Conservation (phyloP, 805 yeast species). For the Yueomyces sp. region DNA sequence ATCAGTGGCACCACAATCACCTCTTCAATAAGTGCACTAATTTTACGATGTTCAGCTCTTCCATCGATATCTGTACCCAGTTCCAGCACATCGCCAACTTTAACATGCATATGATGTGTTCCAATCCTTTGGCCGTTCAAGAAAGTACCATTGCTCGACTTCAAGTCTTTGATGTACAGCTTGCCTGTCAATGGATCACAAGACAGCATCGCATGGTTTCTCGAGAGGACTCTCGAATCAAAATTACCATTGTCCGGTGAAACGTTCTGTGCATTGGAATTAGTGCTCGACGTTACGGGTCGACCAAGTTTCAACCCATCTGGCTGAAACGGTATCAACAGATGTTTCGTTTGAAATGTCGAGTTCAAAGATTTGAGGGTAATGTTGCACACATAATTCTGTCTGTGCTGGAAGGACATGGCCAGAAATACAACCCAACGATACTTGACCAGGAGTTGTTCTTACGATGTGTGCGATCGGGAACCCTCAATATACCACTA, state of each 20-base stretch:
- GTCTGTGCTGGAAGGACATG: no score
- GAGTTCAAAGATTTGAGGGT: slow-evolving; percentile 62
- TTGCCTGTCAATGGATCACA: slow-evolving; percentile 51
- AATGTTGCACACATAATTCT: not conserved
- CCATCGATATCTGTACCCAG: slow-evolving; percentile 77
- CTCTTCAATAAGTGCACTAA: slow-evolving; percentile 70
- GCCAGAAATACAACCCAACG: no score
- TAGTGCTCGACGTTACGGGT: slow-evolving; percentile 35
- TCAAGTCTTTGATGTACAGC: slow-evolving; percentile 71
- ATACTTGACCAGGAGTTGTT: no score
- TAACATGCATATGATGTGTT: slow-evolving; percentile 32
- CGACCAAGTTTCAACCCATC: slow-evolving; percentile 80
- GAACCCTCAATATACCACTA: no score
- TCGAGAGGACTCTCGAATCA: slow-evolving; percentile 81
- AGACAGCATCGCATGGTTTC: slow-evolving; percentile 88
- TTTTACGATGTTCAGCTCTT: slow-evolving; percentile 64
- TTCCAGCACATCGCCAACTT: slow-evolving; percentile 78
- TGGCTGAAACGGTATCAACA: slow-evolving; percentile 71
- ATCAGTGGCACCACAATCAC: slow-evolving; percentile 36
- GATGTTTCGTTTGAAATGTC: slow-evolving; percentile 66
- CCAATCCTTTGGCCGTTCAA: slow-evolving; percentile 62
- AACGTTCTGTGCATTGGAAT: slow-evolving; percentile 24
- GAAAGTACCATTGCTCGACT: slow-evolving; percentile 90
- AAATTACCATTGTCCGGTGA: slow-evolving; percentile 76
- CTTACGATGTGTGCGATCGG: no score